phyloP scores from a whole-genome alignment of 306 rosid species.

The Castanea crenata region DNA sequence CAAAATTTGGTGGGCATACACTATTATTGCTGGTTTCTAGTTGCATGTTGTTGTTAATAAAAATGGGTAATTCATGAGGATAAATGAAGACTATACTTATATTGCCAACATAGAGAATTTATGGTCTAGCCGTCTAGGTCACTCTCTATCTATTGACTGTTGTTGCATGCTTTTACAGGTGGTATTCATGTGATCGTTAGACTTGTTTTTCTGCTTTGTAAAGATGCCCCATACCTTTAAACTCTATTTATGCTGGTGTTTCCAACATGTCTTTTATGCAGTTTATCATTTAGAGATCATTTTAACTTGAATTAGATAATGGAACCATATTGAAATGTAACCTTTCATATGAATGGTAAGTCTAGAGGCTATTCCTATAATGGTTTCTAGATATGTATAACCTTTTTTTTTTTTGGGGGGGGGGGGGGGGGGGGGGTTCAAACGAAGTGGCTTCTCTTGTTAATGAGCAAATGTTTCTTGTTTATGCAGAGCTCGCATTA shows the following conservation, averaged over 20 bases:
- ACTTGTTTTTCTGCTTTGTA: not conserved
- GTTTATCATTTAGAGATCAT: not conserved
- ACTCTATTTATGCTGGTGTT: not conserved
- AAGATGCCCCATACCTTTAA: not conserved
- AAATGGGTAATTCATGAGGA: not conserved
- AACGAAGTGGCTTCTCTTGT: not conserved
- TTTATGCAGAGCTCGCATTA: conserved; percentile 67
- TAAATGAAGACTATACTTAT: not conserved
- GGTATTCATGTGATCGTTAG: not conserved
- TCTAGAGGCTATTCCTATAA: not conserved
- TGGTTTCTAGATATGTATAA: not conserved
- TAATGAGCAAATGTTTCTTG: not conserved
- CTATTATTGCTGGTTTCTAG: not conserved
- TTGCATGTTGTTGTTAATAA: not conserved
- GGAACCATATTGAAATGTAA: not conserved
- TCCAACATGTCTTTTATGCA: not conserved
- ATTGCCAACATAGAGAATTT: not conserved
- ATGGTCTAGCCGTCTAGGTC: not conserved
- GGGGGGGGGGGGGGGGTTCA: too few species aligned
- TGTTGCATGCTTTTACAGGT: not conserved
- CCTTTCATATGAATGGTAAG: not conserved
- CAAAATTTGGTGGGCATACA: not conserved
- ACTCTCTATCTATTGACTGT: not conserved
- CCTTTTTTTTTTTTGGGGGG: not conserved
- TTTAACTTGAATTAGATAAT: not conserved